These are phyloP conservation scores for Friedmanniomyces simplex DNA, from an alignment of 495 filamentous ascomycete genomes.

Conservation along the genomic window DNA sequence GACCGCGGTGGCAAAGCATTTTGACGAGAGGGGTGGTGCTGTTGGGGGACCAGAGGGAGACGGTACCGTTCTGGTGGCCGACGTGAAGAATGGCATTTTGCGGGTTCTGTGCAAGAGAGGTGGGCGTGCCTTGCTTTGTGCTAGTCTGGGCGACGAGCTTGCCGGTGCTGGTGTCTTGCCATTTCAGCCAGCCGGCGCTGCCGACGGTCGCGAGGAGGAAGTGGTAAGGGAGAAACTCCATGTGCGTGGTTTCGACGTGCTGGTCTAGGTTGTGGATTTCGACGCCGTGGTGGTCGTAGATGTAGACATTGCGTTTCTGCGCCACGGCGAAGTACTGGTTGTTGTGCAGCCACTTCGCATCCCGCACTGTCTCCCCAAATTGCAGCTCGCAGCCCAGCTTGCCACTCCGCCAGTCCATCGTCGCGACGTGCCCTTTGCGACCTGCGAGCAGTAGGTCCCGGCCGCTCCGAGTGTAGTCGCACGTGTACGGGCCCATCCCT, in stretches of 20 bases:
- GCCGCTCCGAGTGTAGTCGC: slow-evolving; percentile 83
- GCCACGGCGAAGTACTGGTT: slow-evolving; percentile 95
- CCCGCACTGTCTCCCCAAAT: slow-evolving; percentile 75
- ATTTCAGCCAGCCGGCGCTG: slow-evolving; percentile 78
- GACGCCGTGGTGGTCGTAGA: slow-evolving; percentile 81
- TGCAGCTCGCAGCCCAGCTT: slow-evolving; percentile 86
- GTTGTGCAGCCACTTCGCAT: slow-evolving; percentile 89
- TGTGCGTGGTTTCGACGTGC: slow-evolving; percentile 83
- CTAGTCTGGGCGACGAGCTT: slow-evolving; percentile 71
- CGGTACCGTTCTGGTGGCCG: slow-evolving; percentile 88
- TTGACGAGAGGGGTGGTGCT: slow-evolving; percentile 77
- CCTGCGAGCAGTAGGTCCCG: slow-evolving; percentile 75
- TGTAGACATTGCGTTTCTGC: slow-evolving; percentile 93
- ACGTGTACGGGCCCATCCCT: slow-evolving; percentile 71
- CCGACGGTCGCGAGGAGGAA: slow-evolving; percentile 82
- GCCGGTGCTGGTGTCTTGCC: slow-evolving; percentile 90
- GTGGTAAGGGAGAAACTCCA: slow-evolving; percentile 95
- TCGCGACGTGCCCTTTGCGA: slow-evolving; percentile 87
- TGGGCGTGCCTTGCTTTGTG: slow-evolving; percentile 74
- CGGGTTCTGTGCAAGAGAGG: slow-evolving; percentile 75
- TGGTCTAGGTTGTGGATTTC: slow-evolving; percentile 85
- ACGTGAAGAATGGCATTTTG: slow-evolving; percentile 84
- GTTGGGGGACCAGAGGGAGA: slow-evolving; percentile 95
- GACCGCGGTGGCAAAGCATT: slow-evolving; percentile 84
- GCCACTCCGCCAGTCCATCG: slow-evolving; percentile 91